phyloP scores from a whole-genome alignment of 228 moss, liverwort and hornwort species.

The Sphagnum fallax region DNA sequence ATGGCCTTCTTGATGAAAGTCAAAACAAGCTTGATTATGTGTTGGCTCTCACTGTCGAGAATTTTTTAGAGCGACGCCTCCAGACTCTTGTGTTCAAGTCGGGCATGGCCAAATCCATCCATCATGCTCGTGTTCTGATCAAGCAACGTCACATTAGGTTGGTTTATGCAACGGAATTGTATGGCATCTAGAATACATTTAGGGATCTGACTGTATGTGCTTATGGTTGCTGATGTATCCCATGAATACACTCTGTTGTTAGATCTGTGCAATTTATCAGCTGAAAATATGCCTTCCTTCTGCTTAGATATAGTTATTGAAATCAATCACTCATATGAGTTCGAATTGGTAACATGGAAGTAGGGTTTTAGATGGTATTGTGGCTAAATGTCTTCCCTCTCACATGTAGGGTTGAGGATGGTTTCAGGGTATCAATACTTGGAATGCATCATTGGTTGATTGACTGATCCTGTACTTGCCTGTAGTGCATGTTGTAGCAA shows the following conservation, averaged over 20 bases:
- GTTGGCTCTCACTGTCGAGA: constrained; percentile 77
- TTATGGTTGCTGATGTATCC: neutral
- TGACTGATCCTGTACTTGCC: no score
- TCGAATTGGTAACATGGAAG: neutral
- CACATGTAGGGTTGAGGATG: neutral
- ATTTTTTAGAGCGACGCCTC: constrained; percentile 77
- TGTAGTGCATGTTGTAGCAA: no score
- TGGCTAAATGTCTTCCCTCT: neutral
- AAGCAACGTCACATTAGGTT: constrained; percentile 91
- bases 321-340: neutral
- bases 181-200: no score
- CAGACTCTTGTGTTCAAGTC: constrained; percentile 91
- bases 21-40: constrained; percentile 95
- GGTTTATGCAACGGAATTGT: neutral
- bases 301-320: neutral
- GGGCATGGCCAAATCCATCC: constrained; percentile 97
- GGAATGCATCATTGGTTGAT: no score
- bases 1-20: constrained; percentile 81
- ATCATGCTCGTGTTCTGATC: constrained; percentile 87
- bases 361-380: no score
- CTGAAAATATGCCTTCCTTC: no score
- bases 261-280: no score
- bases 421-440: neutral
- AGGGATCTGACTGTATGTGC: neutral
- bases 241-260: no score